A percentile compares a stretch with the other conserved stretches of the same genome.
Conservation (phyloP, 2,329 filamentous ascomycete species). For the Xylaria digitata region DNA sequence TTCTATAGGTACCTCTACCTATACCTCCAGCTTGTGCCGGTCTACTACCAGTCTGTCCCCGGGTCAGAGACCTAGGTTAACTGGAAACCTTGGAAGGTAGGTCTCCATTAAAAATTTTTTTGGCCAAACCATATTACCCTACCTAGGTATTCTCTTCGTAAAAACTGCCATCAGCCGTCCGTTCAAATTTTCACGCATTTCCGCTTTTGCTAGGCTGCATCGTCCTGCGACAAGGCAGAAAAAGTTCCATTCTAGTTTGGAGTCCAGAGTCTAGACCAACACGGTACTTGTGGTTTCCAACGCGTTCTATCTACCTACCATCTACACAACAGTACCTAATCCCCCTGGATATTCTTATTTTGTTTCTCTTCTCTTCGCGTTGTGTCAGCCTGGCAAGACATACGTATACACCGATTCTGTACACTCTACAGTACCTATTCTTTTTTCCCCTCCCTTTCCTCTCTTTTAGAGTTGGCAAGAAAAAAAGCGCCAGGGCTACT, state of each 20-base stretch:
- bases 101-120: too few relatives aligned
- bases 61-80: too few relatives aligned
- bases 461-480: slow-evolving; percentile 1
- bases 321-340: neutral
- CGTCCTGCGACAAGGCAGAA: slow-evolving; percentile 27
- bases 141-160: neutral
- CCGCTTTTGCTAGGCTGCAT: slow-evolving; percentile 35
- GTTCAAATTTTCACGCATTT: slow-evolving; percentile 38
- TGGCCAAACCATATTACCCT: neutral
- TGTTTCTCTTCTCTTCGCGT: slow-evolving; percentile 23
- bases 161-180: neutral
- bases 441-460: too few relatives aligned
- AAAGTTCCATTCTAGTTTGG: slow-evolving; percentile 16
- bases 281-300: slow-evolving; percentile 28
- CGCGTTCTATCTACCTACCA: slow-evolving; percentile 28
- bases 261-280: slow-evolving; percentile 32
- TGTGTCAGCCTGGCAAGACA: slow-evolving; percentile 28
- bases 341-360: slow-evolving; percentile 24
- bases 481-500: slow-evolving; percentile 8
- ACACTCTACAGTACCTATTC: too few relatives aligned
- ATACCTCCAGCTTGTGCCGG: too few relatives aligned
- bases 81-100: too few relatives aligned
- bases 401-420: too few relatives aligned
- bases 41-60: too few relatives aligned
- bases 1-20: too few relatives aligned